Conservation (phyloP, 768 basidiomycete species). For the Panaeolus cyanescens region DNA sequence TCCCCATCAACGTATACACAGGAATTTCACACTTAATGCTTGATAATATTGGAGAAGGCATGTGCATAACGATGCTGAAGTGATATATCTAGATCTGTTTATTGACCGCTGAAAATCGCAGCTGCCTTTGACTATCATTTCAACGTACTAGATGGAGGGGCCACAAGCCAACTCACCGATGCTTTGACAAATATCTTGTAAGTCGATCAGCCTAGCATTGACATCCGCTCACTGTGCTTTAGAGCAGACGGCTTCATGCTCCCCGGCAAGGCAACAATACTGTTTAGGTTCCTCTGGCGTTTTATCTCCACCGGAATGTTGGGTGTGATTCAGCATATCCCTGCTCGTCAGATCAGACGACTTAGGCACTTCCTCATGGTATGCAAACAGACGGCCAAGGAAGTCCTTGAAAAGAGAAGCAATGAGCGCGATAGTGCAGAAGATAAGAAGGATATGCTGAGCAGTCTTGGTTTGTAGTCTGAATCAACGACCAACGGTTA, state of each 20-base stretch:
- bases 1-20: slow-evolving; percentile 1
- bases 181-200: slow-evolving; percentile 10
- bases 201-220: background rate
- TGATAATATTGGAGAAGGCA: slow-evolving; percentile 10
- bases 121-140: slow-evolving; percentile 11
- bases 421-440: background rate
- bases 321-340: slow-evolving; percentile 4
- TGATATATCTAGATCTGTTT: background rate
- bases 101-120: background rate
- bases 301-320: slow-evolving; percentile 5
- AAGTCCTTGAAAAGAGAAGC: slow-evolving; percentile 2
- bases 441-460: slow-evolving; percentile 9
- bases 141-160: slow-evolving; percentile 5
- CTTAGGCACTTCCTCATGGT: slow-evolving; percentile 4
- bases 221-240: too few relatives aligned
- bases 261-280: slow-evolving; percentile 6
- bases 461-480: slow-evolving; percentile 8
- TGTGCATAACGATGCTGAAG: background rate
- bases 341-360: slow-evolving; percentile 4
- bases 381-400: slow-evolving; percentile 4
- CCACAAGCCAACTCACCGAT: slow-evolving; percentile 6
- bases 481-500: too few relatives aligned
- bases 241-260: slow-evolving; percentile 8
- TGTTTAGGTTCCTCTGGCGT: slow-evolving; percentile 8
- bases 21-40: slow-evolving; percentile 7